Percentiles rank a stretch among this genome's conserved stretches.
Evolutionary conservation across 495 filamentous ascomycete genomes (phyloP).

Genomic region (Lasiosphaeria ovina): DNA sequence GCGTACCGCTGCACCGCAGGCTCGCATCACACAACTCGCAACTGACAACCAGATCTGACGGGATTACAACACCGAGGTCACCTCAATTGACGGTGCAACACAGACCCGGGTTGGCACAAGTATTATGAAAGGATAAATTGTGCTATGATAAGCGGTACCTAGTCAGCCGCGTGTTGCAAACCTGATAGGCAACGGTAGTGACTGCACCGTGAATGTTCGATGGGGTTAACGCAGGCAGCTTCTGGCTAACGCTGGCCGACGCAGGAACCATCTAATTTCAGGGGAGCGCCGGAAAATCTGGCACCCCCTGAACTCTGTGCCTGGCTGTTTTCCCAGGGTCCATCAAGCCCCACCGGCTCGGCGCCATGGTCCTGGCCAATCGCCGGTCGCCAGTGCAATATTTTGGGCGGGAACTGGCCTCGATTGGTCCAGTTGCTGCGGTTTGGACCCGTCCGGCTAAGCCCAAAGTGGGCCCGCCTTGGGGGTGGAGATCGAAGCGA

Average conservation of each 20-base stretch:
- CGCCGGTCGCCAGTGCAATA: background rate
- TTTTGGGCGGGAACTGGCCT: conserved; percentile 11
- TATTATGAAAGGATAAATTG: too few relatives aligned
- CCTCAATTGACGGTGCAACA: too few relatives aligned
- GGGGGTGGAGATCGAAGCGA: conserved; percentile 11
- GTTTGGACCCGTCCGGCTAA: conserved; percentile 15
- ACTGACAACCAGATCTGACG: too few relatives aligned
- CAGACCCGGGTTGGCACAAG: too few relatives aligned
- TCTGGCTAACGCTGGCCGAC: background rate
- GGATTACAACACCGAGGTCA: too few relatives aligned
- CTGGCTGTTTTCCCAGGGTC: conserved; percentile 17
- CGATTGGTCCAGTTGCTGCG: conserved; percentile 23
- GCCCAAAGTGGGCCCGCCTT: conserved; percentile 12
- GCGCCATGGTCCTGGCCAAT: conserved; percentile 24
- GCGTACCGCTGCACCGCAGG: too few relatives aligned
- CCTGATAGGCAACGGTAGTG: too few relatives aligned
- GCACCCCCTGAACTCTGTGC: conserved; percentile 31
- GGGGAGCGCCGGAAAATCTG: background rate
- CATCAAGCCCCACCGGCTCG: conserved; percentile 13
- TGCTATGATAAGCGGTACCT: too few relatives aligned
- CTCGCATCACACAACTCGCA: too few relatives aligned
- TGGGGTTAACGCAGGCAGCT: background rate
- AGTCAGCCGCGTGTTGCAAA: too few relatives aligned
- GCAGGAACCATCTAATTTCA: background rate
- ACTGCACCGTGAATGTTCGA: background rate